Evolutionary conservation across 2,329 filamentous ascomycete species (phyloP).

Genomic region (Zarea fungicola): DNA sequence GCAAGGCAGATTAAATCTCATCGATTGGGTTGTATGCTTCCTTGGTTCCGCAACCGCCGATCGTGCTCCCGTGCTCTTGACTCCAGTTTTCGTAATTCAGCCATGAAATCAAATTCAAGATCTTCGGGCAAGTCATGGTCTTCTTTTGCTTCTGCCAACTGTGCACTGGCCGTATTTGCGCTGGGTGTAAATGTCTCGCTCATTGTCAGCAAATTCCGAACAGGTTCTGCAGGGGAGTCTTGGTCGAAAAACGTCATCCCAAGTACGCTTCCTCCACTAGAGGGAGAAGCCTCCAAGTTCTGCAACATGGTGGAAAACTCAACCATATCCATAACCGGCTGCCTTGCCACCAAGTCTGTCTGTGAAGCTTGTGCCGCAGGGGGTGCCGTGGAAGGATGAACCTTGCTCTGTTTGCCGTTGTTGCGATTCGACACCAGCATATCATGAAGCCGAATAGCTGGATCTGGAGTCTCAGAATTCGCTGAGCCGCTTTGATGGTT

Average conservation of each 20-base stretch:
- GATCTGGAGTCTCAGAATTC: constrained; percentile 20
- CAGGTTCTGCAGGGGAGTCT: background rate
- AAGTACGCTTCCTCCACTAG: constrained; percentile 12
- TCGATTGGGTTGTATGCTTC: background rate
- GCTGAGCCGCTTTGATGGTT: constrained; percentile 13
- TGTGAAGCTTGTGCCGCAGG: background rate
- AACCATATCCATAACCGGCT: constrained; percentile 3
- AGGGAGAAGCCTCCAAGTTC: constrained; percentile 10
- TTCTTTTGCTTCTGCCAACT: background rate
- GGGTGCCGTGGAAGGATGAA: background rate
- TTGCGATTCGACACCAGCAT: constrained; percentile 18
- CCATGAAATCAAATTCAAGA: constrained; percentile 11
- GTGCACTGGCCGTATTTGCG: background rate
- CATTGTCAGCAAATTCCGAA: background rate
- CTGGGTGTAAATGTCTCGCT: background rate
- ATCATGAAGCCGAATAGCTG: constrained; percentile 30
- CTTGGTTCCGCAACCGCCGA: background rate
- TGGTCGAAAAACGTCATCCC: constrained; percentile 7
- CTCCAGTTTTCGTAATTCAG: constrained; percentile 14
- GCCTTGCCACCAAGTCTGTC: background rate
- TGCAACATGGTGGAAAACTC: constrained; percentile 13
- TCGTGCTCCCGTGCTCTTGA: constrained; percentile 10
- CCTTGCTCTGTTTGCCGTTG: background rate
- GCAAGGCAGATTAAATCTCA: background rate
- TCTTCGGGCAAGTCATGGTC: background rate